A percentile compares a stretch with the other conserved stretches of the same genome.
Conservation (phyloP, 2,329 filamentous ascomycete genomes). For the Hypoxylon sp. region DNA sequence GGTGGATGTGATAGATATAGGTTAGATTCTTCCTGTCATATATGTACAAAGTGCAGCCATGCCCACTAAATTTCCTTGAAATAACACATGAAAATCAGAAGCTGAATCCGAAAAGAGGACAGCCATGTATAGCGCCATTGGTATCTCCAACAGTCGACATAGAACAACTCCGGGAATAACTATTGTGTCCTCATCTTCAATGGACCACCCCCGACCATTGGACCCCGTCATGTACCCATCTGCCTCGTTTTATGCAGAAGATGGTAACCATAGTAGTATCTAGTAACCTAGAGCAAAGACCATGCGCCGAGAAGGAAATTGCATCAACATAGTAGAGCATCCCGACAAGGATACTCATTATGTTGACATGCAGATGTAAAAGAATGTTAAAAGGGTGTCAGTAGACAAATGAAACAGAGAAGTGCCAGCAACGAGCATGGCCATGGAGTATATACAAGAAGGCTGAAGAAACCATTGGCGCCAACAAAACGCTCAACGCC, state of each 20-base stretch:
- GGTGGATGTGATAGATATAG: no score
- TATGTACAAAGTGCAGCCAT: conserved; percentile 32
- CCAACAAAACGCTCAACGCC: conserved; percentile 30
- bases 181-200: conserved; percentile 11
- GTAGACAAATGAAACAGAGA: conserved; percentile 19
- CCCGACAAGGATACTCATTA: conserved; percentile 4
- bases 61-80: conserved; percentile 14
- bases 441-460: conserved; percentile 28
- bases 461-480: conserved; percentile 9
- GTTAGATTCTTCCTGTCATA: conserved; percentile 16
- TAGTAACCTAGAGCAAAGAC: conserved; percentile 11
- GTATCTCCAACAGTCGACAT: conserved; percentile 20
- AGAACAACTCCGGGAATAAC: conserved; percentile 3
- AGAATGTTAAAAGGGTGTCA: conserved; percentile 11
- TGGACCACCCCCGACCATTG: conserved; percentile 7
- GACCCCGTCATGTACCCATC: conserved; percentile 9
- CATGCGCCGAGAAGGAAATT: conserved; percentile 11
- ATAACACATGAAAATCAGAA: conserved; percentile 19
- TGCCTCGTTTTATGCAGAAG: conserved; percentile 19
- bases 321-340: conserved; percentile 10
- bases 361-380: conserved; percentile 28
- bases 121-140: conserved; percentile 11
- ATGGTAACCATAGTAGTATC: conserved; percentile 17
- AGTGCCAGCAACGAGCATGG: conserved; percentile 4
- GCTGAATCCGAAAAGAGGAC: conserved; percentile 8